These are phyloP conservation scores for Cubamyces sp. DNA, from an alignment of 768 basidiomycete genomes.

Conservation along the genomic window DNA sequence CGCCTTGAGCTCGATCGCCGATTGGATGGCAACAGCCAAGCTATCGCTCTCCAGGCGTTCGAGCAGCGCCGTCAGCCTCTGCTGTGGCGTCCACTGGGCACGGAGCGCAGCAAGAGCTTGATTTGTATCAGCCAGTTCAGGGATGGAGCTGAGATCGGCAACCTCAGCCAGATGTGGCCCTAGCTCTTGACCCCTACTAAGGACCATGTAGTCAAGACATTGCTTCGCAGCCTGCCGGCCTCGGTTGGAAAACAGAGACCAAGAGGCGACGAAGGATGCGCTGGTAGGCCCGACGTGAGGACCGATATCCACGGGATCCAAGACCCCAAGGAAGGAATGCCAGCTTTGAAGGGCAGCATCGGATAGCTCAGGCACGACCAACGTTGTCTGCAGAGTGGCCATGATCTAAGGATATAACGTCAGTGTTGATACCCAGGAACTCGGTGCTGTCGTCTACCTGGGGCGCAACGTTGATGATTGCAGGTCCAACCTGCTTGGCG, in stretches of 20 bases:
- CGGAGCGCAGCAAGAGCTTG: constrained; percentile 50
- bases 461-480: constrained; percentile 77
- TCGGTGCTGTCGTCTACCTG: constrained; percentile 60
- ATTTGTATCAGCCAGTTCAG: constrained; percentile 56
- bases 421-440: background rate
- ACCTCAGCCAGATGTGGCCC: constrained; percentile 70
- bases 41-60: constrained; percentile 82
- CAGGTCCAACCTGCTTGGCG: constrained; percentile 67
- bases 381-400: constrained; percentile 91
- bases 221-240: constrained; percentile 58
- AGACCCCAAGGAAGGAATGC: constrained; percentile 71
- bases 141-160: constrained; percentile 75
- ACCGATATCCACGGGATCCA: constrained; percentile 72
- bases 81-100: constrained; percentile 51
- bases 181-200: constrained; percentile 60
- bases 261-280: constrained; percentile 79
- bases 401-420: constrained; percentile 68
- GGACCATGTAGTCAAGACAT: constrained; percentile 72
- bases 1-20: constrained; percentile 73
- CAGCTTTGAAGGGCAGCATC: constrained; percentile 82
- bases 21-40: constrained; percentile 70
- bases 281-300: constrained; percentile 87
- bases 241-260: constrained; percentile 61
- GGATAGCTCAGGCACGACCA: constrained; percentile 74
- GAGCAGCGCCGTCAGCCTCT: constrained; percentile 66